Conservation (phyloP, 306 rosid species). For the Amphicarpaea edgeworthii region DNA sequence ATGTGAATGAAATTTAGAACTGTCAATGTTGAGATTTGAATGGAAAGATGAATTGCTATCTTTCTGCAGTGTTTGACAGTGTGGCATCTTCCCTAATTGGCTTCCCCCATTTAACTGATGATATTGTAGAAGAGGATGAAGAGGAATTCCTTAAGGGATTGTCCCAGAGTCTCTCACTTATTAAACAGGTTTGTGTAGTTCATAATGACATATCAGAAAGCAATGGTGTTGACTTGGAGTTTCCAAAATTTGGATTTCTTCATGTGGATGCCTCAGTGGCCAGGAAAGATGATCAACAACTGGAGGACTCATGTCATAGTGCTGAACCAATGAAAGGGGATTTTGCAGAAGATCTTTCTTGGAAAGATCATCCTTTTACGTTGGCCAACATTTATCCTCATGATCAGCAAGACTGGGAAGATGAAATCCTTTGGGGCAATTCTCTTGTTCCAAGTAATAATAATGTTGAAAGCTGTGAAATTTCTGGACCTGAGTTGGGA, state of each 20-base stretch:
- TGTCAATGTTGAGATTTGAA: conserved; percentile 20
- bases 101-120: conserved; percentile 54
- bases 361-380: conserved; percentile 51
- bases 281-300: conserved; percentile 48
- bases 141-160: conserved; percentile 77
- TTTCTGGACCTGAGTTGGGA: conserved; percentile 70
- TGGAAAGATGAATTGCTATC: conserved; percentile 40
- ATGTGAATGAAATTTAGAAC: conserved; percentile 34
- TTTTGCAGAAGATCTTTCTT: conserved; percentile 43
- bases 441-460: conserved; percentile 67
- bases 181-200: conserved; percentile 53
- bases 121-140: conserved; percentile 93
- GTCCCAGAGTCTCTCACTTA: conserved; percentile 53
- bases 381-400: conserved; percentile 70
- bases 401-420: conserved; percentile 96
- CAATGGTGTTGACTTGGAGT: conserved; percentile 60
- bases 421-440: conserved; percentile 82
- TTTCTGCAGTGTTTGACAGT: conserved; percentile 27
- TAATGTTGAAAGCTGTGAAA: conserved; percentile 63
- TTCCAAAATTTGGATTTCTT: conserved; percentile 60
- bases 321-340: conserved; percentile 80
- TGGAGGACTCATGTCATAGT: conserved; percentile 59
- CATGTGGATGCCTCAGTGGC: conserved; percentile 54
- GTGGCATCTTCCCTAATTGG: conserved; percentile 39
- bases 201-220: conserved; percentile 54